Percentiles rank a stretch among this genome's conserved stretches.
Conservation (phyloP, 768 basidiomycete genomes). For the Mycena rebaudengoi region DNA sequence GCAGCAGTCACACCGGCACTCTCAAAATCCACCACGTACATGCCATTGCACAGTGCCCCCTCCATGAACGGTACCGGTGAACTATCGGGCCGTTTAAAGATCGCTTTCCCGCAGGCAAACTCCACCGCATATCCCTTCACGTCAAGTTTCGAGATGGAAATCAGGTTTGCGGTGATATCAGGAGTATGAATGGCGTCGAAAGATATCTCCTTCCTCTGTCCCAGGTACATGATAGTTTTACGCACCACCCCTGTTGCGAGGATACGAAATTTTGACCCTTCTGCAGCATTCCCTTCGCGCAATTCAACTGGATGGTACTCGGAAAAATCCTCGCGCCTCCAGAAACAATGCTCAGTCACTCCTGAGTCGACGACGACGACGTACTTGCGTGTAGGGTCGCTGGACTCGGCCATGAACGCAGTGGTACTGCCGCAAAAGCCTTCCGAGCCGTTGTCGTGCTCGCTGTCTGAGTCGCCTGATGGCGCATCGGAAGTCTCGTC, state of each 20-base stretch:
- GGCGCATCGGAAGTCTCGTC: not conserved
- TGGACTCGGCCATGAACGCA: not conserved
- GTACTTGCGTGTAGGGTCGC: not conserved
- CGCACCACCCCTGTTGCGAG: too few relatives aligned
- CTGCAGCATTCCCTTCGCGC: slow-evolving; percentile 8
- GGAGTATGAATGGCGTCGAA: not conserved
- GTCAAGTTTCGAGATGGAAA: not conserved
- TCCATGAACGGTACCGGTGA: too few relatives aligned
- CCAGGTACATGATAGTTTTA: too few relatives aligned
- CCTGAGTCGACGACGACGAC: slow-evolving; percentile 14
- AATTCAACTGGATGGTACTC: slow-evolving; percentile 2
- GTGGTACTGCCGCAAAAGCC: not conserved
- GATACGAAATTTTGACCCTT: slow-evolving; percentile 9
- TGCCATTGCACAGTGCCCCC: too few relatives aligned
- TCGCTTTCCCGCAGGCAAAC: not conserved
- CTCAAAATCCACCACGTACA: too few relatives aligned
- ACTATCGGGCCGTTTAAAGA: too few relatives aligned
- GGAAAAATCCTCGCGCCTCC: slow-evolving; percentile 3
- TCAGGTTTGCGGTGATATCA: not conserved
- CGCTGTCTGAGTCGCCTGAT: not conserved
- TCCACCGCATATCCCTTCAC: not conserved
- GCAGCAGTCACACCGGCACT: too few relatives aligned
- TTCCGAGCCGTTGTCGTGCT: not conserved
- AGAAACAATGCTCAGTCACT: slow-evolving; percentile 18
- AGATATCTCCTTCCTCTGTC: too few relatives aligned